Base-by-base conservation (phyloP, 2,329 filamentous ascomycete genomes). In the Periconia sp. region DNA sequence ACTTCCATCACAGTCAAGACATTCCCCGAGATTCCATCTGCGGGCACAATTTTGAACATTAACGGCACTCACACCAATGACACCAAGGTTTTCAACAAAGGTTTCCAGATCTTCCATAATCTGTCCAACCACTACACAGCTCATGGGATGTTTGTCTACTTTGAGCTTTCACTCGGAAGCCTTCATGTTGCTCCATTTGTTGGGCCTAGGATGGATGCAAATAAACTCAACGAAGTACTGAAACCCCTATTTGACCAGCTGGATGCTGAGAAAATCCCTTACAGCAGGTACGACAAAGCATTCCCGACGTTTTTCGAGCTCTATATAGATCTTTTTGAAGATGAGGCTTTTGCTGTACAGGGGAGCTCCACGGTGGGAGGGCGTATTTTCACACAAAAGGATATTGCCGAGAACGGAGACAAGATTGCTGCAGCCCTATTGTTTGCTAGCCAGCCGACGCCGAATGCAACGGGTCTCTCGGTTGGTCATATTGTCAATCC, bases 281-380 rank as follows among this genome's bases (percentile, higher is more conserved):
- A 71, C 45, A 61, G 64, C 45, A 58, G 58, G 7, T 47, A 66
- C 46, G 66, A 66, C 40, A 64, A 55, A 47, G 63, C 65, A 0
- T 73, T 72, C 54, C 63, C 70, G 1, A 70, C 68, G 1, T 72
- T 72, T 59, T 73, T 70, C 54, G 66, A 73, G 51, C 61, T 73
- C 50, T 73, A 73, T 53, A 61, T 68, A 0, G 70, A 72, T 54
- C 67, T 73, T 61, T 73, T 72, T 47, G 68, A 72, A 49, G 70
- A 73, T 42, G 70, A 73, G 51, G 17, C 43, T 45, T 45, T 45
- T 45, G 30, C 50, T 14, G 62, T 68, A 3, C 65, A 67, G 44
- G 59, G 64, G 11, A 61, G 68, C 40, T 66, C 68, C 0, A 55
- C 69, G 11, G 62, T 73, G 13, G 70, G 70, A 40, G 70, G 70